Evolutionary conservation across 2,329 filamentous ascomycete genomes (phyloP).

Genomic region (Scedosporium boydii): DNA sequence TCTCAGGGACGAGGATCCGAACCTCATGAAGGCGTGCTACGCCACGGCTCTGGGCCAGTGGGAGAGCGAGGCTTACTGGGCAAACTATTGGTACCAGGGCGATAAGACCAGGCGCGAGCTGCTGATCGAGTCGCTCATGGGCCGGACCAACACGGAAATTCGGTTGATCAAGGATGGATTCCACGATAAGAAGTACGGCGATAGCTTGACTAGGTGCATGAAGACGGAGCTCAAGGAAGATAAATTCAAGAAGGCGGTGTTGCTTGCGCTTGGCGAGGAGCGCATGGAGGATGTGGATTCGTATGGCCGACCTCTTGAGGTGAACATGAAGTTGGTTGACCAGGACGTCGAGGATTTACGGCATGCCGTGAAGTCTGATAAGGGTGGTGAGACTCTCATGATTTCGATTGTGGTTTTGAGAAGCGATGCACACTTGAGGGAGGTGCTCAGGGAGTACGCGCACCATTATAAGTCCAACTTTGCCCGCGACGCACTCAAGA

Average conservation of each 20-base stretch:
- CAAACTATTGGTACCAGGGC: constrained; percentile 94
- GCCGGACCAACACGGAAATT: constrained; percentile 80
- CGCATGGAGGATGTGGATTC: constrained; percentile 74
- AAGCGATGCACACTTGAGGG: constrained; percentile 72
- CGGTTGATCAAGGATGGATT: constrained; percentile 79
- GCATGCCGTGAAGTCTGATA: constrained; percentile 57
- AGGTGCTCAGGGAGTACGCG: constrained; percentile 72
- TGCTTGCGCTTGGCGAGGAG: constrained; percentile 73
- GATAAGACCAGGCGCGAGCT: constrained; percentile 78
- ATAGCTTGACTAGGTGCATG: constrained; percentile 78
- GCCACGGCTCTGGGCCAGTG: constrained; percentile 80
- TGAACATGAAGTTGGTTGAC: constrained; percentile 52
- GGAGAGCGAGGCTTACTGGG: constrained; percentile 95
- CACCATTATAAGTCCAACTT: constrained; percentile 68
- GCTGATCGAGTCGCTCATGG: constrained; percentile 88
- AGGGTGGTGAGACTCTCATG: constrained; percentile 82
- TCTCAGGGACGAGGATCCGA: constrained; percentile 63
- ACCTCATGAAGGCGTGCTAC: constrained; percentile 86
- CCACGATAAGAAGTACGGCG: constrained; percentile 81
- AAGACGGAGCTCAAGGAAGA: constrained; percentile 87
- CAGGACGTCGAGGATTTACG: constrained; percentile 67
- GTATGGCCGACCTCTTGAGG: constrained; percentile 44
- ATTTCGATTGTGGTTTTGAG: constrained; percentile 72
- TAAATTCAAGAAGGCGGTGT: constrained; percentile 85
- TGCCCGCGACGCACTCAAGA: constrained; percentile 74